Evolutionary conservation across 345 rosid genomes (phyloP).

Genomic region (Euphorbia peplus): DNA sequence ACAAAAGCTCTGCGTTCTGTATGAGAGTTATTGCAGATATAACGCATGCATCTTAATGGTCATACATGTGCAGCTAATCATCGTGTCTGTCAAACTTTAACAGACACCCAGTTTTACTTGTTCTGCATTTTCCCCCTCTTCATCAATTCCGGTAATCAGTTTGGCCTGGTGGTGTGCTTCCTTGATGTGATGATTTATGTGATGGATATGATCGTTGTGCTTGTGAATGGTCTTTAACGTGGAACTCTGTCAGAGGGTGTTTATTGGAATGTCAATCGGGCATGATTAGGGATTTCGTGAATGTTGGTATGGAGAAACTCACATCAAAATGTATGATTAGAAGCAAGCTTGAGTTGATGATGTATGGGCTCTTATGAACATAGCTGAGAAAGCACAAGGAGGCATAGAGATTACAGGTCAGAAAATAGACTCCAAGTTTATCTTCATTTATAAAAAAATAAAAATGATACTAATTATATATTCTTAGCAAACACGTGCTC

Average conservation of each 20-base stretch:
- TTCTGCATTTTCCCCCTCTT: not conserved
- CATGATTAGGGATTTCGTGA: not conserved
- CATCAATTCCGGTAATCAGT: too few species aligned
- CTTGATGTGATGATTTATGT: slow-evolving; percentile 3
- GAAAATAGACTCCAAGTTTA: too few species aligned
- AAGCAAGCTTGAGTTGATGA: not conserved
- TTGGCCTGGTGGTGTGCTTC: not conserved
- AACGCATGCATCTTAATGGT: too few species aligned
- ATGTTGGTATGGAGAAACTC: not conserved
- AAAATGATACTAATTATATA: too few species aligned
- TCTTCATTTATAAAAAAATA: not conserved
- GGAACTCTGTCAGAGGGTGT: not conserved
- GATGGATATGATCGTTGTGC: not conserved
- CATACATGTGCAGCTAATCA: not conserved
- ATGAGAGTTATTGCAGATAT: too few species aligned
- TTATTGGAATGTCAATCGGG: not conserved
- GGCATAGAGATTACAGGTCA: too few species aligned
- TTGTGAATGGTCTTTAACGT: not conserved
- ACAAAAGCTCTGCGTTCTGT: not conserved
- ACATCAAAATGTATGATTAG: not conserved
- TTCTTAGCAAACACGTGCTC: too few species aligned
- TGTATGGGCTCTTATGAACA: too few species aligned
- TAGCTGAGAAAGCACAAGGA: too few species aligned
- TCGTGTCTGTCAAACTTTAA: not conserved
- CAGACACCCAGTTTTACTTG: not conserved